These are phyloP conservation scores for Cladobotryum protrusum DNA, from an alignment of 2,329 filamentous ascomycete genomes.

Conservation along the genomic window DNA sequence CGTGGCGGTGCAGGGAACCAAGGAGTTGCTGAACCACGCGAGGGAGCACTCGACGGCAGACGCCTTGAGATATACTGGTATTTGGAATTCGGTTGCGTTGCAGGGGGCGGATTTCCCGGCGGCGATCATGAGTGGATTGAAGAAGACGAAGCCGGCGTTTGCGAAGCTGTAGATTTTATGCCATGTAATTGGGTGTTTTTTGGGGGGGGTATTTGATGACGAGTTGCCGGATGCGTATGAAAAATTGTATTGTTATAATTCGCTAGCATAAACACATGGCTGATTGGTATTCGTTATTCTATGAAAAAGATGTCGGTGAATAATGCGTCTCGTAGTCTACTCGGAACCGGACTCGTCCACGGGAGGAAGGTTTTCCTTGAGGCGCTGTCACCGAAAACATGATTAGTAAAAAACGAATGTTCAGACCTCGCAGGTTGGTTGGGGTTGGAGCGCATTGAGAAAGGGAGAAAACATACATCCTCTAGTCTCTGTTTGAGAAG, in stretches of 20 bases:
- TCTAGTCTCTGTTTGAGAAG: constrained; percentile 64
- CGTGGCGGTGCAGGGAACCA: constrained; percentile 79
- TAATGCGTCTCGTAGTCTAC: constrained; percentile 16
- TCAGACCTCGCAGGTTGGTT: too few relatives aligned
- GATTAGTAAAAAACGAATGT: constrained; percentile 6
- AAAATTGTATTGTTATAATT: too few relatives aligned
- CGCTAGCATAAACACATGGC: too few relatives aligned
- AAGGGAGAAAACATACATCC: constrained; percentile 44
- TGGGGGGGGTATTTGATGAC: not conserved
- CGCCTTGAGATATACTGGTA: constrained; percentile 72
- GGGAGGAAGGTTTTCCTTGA: constrained; percentile 47
- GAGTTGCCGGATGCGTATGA: constrained; percentile 2
- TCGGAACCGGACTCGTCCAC: constrained; percentile 49
- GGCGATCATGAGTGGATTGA: constrained; percentile 68
- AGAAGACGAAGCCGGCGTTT: constrained; percentile 76
- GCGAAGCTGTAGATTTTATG: constrained; percentile 61
- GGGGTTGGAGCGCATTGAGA: not conserved
- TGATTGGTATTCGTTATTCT: too few relatives aligned
- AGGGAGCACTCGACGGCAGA: constrained; percentile 73
- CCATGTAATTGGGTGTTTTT: not conserved
- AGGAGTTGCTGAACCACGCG: constrained; percentile 77
- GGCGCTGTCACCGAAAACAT: constrained; percentile 29
- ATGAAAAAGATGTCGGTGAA: too few relatives aligned
- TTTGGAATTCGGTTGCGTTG: constrained; percentile 82
- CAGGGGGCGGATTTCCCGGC: constrained; percentile 72